Conservation (phyloP, 305 asterid genomes). For the Fraxinus baroniana region DNA sequence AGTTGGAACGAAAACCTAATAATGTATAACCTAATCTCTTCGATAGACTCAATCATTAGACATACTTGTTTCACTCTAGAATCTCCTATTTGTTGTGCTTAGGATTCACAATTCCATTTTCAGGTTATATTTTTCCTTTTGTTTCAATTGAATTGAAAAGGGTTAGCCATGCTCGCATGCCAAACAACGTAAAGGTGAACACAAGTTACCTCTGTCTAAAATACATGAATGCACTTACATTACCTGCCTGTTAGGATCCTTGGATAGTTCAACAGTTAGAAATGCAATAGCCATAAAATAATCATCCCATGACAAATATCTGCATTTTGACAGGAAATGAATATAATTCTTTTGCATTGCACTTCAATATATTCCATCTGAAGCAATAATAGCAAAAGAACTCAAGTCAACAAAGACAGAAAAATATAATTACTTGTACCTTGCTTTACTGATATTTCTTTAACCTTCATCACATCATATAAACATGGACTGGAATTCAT, state of each 20-base stretch:
- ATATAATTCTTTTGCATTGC: not conserved
- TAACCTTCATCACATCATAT: not conserved
- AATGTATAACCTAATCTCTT: not conserved
- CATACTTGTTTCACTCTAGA: not conserved
- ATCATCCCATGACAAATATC: slow-evolving; percentile 85
- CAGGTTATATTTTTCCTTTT: not conserved
- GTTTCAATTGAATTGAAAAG: no score
- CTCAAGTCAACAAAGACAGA: not conserved
- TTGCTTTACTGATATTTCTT: not conserved
- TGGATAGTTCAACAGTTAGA: slow-evolving; percentile 85
- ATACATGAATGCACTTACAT: no score
- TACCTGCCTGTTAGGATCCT: slow-evolving; percentile 97
- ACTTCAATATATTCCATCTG: not conserved
- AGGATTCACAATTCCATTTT: not conserved
- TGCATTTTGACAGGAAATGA: slow-evolving; percentile 22
- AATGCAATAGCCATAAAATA: slow-evolving; percentile 90
- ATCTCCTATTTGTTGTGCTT: not conserved
- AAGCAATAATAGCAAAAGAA: not conserved
- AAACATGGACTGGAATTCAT: not conserved
- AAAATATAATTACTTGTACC: not conserved
- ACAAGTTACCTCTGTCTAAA: no score
- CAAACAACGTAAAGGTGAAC: no score
- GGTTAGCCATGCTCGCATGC: no score
- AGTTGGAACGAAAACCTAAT: no score
- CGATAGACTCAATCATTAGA: not conserved